Evolutionary conservation across 768 basidiomycete genomes (phyloP), one percentile per base, ranked within the genome.

Genomic region (Russula sp.): DNA sequence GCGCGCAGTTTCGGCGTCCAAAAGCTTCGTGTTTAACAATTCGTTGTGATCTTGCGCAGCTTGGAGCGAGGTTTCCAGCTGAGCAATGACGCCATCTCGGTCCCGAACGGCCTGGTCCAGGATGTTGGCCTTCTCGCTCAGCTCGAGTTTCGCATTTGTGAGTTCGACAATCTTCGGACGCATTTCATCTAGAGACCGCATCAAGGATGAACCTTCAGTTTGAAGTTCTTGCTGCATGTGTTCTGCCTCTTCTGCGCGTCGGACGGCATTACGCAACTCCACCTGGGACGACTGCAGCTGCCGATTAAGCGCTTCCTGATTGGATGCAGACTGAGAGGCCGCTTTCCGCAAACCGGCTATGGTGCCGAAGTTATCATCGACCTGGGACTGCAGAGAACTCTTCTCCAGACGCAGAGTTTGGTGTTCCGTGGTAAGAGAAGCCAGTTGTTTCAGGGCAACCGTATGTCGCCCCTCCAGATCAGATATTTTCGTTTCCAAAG

Each of bases 111-210:
- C 76, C 56, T 79, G 77, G 62, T 85, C 79, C 59, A 91, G 73
- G 59, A 73, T 72, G 65, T 83, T 84, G 50, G 84, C 76, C 68
- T 83, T 83, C 64, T 93, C 88, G 49, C 79, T 77, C 9, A 90
- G 78, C 63, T 88, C 83, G 14, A 89, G 75, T 71, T 87, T 90
- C 64, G 78, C 80, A 42, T 84, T 82, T 3, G 88, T 91, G 58
- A 95, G 77, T 71, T 91, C 86, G 22, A 92, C 85, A 65, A 93
- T 85, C 76, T 93, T 93, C 45, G 89, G 83, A 35, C 88, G 82
- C 84, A 93, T 87, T 73, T 93, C 90, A 66, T 93, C 87, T 63
- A 94, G 75, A n/a, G 88, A 85, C 34, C 80, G 83, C 84, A 93
- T 83, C 39, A 94, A 79, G 57, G 78, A 80, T n/a, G 82, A 84